Base-by-base conservation (phyloP, 2,329 filamentous ascomycete genomes). In the Penicillium sp. region DNA sequence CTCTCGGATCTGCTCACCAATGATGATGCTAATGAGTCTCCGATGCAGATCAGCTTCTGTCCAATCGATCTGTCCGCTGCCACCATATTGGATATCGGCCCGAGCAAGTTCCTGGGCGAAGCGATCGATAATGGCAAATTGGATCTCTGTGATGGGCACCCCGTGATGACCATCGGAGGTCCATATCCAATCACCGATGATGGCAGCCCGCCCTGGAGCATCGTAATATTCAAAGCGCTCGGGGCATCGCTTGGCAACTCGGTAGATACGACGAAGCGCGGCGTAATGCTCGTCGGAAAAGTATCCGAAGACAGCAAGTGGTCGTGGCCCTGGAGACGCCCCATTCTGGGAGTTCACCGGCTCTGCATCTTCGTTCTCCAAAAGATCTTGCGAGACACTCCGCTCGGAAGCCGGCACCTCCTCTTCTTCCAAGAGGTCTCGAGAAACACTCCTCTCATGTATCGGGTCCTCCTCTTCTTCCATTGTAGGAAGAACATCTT, bases 11-110 rank as follows among this genome's bases (percentile, higher is more conserved):
- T 76, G 74, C 61, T 79, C 77, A 34, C 78, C 78, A 65, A 79
- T 75, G 29, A 79, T 78, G 54, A 80, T 72, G 57, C 77, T 78
- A 56, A 78, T 76, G 57, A 80, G 64, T 60, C 76, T 68, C 62
- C 70, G 70, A 57, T 76, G 72, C 55, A 80, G 63, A 43, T 80
- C 75, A 47, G 76, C 73, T 43, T 77, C 76, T 27, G 68, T 74
- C 78, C 78, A 80, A 50, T 72, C 75, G 62, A 75, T 63, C 53
- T 68, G 68, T 34, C 71, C 75, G 41, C 66, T 68, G 21, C 73
- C 73, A 44, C 75, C 75, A 46, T 68, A 70, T 53, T 66, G 68
- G 55, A 71, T 58, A 56, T 74, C 71, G 15, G 66, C 70, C 31
- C 67, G 65, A 46, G 70, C 65, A 50, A 78, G 63, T 40, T 76